Evolutionary conservation across 2,329 filamentous ascomycete genomes (phyloP).

Genomic region (Epichloe bromicola): DNA sequence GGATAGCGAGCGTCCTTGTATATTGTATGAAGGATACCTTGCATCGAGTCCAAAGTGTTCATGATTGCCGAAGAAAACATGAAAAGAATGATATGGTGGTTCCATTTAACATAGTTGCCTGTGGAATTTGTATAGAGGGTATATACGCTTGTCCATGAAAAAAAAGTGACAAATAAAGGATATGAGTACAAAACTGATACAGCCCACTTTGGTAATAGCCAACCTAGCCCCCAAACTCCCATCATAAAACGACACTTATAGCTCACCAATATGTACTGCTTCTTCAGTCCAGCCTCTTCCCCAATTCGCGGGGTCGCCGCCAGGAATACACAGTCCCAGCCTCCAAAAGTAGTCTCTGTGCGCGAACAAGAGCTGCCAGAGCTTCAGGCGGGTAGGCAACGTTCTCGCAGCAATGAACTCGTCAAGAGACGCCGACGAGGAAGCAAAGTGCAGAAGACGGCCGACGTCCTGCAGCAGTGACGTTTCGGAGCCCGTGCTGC

Average conservation of each 20-base stretch:
- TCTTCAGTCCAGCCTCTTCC: conserved; percentile 18
- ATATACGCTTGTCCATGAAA: not conserved
- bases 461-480: conserved; percentile 16
- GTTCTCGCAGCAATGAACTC: conserved; percentile 24
- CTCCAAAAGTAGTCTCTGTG: conserved; percentile 97
- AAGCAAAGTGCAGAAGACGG: conserved; percentile 13
- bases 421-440: conserved; percentile 12
- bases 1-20: too few species aligned
- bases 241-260: conserved; percentile 13
- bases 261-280: conserved; percentile 15
- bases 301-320: conserved; percentile 60
- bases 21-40: too few species aligned
- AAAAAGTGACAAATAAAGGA: not conserved
- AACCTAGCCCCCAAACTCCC: not conserved
- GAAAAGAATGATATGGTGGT: too few species aligned
- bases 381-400: conserved; percentile 49
- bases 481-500: conserved; percentile 50
- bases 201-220: not conserved
- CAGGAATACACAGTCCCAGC: conserved; percentile 76
- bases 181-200: not conserved
- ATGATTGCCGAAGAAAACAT: too few species aligned
- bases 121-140: not conserved
- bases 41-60: too few species aligned
- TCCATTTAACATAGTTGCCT: too few species aligned
- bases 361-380: conserved; percentile 90